Conservation (phyloP, 164 flowering plant species). For the Amborella trichopoda region DNA sequence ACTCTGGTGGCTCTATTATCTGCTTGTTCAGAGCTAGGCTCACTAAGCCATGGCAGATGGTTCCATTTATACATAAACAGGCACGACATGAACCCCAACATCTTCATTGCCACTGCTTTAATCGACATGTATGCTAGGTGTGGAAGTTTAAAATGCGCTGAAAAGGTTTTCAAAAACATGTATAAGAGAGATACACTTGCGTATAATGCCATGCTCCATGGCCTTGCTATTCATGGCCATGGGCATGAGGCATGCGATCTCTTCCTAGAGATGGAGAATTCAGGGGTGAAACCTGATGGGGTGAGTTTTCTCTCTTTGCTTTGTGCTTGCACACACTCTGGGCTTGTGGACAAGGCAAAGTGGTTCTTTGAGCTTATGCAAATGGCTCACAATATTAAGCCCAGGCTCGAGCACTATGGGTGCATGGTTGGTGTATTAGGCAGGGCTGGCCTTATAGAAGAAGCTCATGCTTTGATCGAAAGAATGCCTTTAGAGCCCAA, state of each 20-base stretch:
- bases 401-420: slow-evolving; percentile 6
- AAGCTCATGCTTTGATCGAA: not conserved
- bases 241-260: slow-evolving; percentile 14
- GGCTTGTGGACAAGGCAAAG: slow-evolving; percentile 16
- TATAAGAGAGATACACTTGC: slow-evolving; percentile 13
- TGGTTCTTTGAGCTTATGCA: slow-evolving; percentile 16
- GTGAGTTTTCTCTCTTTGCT: slow-evolving; percentile 21
- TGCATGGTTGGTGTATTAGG: slow-evolving; percentile 2
- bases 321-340: slow-evolving; percentile 22
- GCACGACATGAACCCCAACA: slow-evolving; percentile 8
- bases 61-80: slow-evolving; percentile 11
- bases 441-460: slow-evolving; percentile 1
- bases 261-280: slow-evolving; percentile 12
- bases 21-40: slow-evolving; percentile 15
- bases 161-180: slow-evolving; percentile 22
- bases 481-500: not conserved
- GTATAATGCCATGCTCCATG: slow-evolving; percentile 23
- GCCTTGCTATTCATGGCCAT: slow-evolving; percentile 19
- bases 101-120: slow-evolving; percentile 14
- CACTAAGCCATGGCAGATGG: slow-evolving; percentile 13
- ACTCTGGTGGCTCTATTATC: slow-evolving; percentile 12
- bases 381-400: slow-evolving; percentile 10
- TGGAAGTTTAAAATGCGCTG: slow-evolving; percentile 14
- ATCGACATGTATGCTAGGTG: slow-evolving; percentile 21
- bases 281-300: slow-evolving; percentile 14